Conservation (phyloP, 768 basidiomycete genomes). For the Kwoniella heveanensis region DNA sequence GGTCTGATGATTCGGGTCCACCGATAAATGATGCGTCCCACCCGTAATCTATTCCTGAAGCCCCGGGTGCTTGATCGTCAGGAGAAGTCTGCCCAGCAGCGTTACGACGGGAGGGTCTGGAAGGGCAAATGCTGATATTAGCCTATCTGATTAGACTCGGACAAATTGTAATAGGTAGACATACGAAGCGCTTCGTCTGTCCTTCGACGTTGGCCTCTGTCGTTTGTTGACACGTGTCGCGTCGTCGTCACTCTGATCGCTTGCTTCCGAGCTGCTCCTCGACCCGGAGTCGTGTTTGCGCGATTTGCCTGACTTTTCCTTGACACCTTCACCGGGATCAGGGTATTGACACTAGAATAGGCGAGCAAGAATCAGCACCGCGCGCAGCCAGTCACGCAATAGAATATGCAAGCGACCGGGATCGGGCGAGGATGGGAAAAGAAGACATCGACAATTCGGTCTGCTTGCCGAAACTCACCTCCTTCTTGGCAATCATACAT, state of each 20-base stretch:
- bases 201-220: slow-evolving; percentile 1
- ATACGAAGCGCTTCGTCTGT: slow-evolving; percentile 4
- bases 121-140: neutral
- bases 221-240: slow-evolving; percentile 1
- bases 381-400: too few species aligned
- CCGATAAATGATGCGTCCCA: slow-evolving; percentile 34
- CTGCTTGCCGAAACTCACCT: too few species aligned
- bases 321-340: slow-evolving; percentile 17
- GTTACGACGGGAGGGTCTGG: neutral
- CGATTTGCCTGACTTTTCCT: slow-evolving; percentile 7
- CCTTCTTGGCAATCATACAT: slow-evolving; percentile 80
- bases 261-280: slow-evolving; percentile 14
- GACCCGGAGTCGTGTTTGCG: slow-evolving; percentile 10
- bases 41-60: slow-evolving; percentile 8
- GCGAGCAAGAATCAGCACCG: neutral
- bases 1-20: slow-evolving; percentile 7
- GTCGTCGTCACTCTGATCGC: slow-evolving; percentile 20
- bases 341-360: slow-evolving; percentile 41
- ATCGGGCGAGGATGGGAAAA: too few species aligned
- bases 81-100: neutral
- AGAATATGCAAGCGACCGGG: too few species aligned
- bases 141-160: too few species aligned
- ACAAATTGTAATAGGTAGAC: neutral
- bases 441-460: too few species aligned
- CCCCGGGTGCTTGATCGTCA: slow-evolving; percentile 1